phyloP scores from a whole-genome alignment of 805 yeast genomes.

The Candida morakotiae region DNA sequence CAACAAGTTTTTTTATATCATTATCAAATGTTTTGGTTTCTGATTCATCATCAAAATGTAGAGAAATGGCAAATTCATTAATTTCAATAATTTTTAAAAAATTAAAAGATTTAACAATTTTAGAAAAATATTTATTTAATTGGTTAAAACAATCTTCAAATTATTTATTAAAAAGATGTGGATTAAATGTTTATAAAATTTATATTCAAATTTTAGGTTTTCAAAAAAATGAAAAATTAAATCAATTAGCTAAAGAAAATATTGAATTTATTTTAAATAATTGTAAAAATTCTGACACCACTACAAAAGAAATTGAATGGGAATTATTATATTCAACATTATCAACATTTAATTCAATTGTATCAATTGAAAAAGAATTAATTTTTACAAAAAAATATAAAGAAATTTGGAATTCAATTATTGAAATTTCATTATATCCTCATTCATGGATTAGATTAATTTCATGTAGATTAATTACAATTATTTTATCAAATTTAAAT shows the following conservation, averaged over 20 bases:
- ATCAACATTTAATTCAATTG: slow-evolving; percentile 43
- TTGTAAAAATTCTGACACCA: slow-evolving; percentile 31
- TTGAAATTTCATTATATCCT: slow-evolving; percentile 67
- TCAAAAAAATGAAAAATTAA: slow-evolving; percentile 34
- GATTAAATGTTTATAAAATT: slow-evolving; percentile 68
- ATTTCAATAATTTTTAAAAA: slow-evolving; percentile 52
- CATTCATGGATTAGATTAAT: slow-evolving; percentile 86
- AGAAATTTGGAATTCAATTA: slow-evolving; percentile 47
- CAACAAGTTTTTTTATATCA: slow-evolving; percentile 79
- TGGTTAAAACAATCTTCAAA: slow-evolving; percentile 64
- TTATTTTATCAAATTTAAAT: slow-evolving; percentile 42
- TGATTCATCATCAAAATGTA: slow-evolving; percentile 74
- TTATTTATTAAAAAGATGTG: slow-evolving; percentile 58
- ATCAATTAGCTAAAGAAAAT: slow-evolving; percentile 28
- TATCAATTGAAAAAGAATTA: slow-evolving; percentile 31
- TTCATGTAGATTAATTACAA: slow-evolving; percentile 56
- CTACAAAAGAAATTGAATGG: slow-evolving; percentile 55
- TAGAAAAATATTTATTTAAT: slow-evolving; percentile 41
- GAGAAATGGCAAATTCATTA: slow-evolving; percentile 75
- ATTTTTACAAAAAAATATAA: slow-evolving; percentile 27
- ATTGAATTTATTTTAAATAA: slow-evolving; percentile 21
- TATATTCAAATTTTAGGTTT: slow-evolving; percentile 47
- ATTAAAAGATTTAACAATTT: slow-evolving; percentile 21
- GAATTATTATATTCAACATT: slow-evolving; percentile 70
- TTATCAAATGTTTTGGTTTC: slow-evolving; percentile 72